Evolutionary conservation across 371 early-diverging fungal species (phyloP).

Genomic region (Neoconidiobolus thromboides): DNA sequence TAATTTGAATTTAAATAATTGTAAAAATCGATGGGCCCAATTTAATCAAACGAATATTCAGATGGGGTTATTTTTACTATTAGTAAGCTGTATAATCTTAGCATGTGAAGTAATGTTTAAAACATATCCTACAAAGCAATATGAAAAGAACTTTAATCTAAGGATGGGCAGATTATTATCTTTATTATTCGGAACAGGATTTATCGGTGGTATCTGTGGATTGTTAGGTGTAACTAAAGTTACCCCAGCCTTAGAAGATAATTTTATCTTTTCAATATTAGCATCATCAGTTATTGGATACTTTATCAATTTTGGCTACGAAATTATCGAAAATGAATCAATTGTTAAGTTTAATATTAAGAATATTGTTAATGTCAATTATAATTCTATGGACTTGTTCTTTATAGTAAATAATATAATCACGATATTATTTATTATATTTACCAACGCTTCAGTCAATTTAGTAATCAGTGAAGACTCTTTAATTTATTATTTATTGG

Average conservation of each 20-base stretch:
- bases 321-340: no score
- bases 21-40: slow-evolving; percentile 77
- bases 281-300: slow-evolving; percentile 8
- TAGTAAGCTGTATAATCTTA: slow-evolving; percentile 7
- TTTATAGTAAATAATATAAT: no score
- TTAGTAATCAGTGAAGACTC: neutral
- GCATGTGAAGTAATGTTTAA: slow-evolving; percentile 1
- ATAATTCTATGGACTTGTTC: no score
- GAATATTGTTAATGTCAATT: no score
- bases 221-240: neutral
- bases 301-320: slow-evolving; percentile 7
- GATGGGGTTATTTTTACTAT: slow-evolving; percentile 29
- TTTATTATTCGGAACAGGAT: neutral
- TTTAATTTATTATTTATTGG: neutral
- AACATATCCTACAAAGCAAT: neutral
- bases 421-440: neutral
- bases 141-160: neutral
- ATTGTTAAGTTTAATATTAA: no score
- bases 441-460: neutral
- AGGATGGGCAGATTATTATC: no score
- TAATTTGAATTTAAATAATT: slow-evolving; percentile 24
- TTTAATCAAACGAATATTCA: slow-evolving; percentile 58
- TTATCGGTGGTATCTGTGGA: neutral
- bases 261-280: neutral
- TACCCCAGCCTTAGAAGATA: neutral